A percentile compares a stretch with the other conserved stretches of the same genome.
Evolutionary conservation across 345 rosid genomes (phyloP).

Genomic region (Eucalyptus curtisii): DNA sequence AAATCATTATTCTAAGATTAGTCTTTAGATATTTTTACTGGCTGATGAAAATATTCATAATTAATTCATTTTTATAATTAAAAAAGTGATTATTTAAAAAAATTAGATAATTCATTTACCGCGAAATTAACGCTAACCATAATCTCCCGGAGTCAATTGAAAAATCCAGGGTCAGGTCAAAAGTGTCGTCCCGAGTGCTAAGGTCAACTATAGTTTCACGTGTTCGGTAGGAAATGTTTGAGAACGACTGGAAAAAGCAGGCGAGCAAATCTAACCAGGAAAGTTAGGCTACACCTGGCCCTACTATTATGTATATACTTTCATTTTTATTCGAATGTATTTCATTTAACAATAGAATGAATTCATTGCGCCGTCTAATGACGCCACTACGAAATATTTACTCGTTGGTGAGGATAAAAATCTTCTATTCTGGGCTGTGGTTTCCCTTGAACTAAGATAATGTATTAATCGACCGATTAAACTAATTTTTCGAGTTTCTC

Average conservation of each 20-base stretch:
- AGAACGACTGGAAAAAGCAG: not conserved
- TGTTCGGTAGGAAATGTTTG: not conserved
- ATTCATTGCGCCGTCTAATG: not conserved
- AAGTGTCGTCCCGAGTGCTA: accelerated
- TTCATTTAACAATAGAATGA: not conserved
- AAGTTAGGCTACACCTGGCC: not conserved
- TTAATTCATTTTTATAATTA: not conserved
- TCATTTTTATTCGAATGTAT: not conserved
- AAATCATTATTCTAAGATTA: not conserved
- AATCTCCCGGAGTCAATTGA: not conserved
- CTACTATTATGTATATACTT: not conserved
- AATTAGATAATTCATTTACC: too few species aligned
- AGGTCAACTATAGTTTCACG: not conserved
- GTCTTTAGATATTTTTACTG: too few species aligned
- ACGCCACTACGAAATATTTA: not conserved
- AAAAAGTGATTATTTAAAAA: too few species aligned
- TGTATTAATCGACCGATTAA: not conserved
- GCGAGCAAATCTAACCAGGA: not conserved
- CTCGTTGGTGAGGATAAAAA: not conserved
- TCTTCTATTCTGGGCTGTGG: not conserved
- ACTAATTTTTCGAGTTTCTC: not conserved
- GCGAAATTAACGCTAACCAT: too few species aligned
- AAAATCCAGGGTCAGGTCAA: not conserved
- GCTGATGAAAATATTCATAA: too few species aligned
- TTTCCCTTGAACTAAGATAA: not conserved